Evolutionary conservation across 768 basidiomycete genomes (phyloP).

Genomic region (Boletus coccyginus): DNA sequence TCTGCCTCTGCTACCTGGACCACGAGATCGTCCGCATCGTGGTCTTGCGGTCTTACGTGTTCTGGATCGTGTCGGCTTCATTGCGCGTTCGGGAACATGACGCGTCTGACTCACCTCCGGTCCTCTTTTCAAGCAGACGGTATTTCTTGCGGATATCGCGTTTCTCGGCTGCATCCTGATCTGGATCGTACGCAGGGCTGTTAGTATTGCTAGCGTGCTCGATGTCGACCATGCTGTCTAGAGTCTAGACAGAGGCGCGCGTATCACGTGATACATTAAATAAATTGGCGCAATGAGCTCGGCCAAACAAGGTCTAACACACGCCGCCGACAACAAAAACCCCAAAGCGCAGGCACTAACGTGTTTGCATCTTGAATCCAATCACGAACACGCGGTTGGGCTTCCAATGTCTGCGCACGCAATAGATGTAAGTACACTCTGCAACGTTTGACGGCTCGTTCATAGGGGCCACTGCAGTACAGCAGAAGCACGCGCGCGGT

Average conservation of each 20-base stretch:
- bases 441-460: background rate
- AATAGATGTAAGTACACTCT: constrained; percentile 28
- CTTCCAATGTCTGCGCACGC: constrained; percentile 23
- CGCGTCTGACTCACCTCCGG: constrained; percentile 52
- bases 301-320: constrained; percentile 22
- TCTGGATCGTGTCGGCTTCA: constrained; percentile 27
- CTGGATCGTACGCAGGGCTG: constrained; percentile 68
- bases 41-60: constrained; percentile 52
- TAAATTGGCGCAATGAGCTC: constrained; percentile 25
- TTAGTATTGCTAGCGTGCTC: constrained; percentile 4
- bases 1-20: constrained; percentile 58
- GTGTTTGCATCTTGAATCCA: background rate
- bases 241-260: background rate
- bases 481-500: constrained; percentile 67
- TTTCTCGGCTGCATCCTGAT: constrained; percentile 81
- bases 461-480: constrained; percentile 47
- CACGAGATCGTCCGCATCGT: constrained; percentile 53
- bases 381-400: background rate
- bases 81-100: background rate
- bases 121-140: constrained; percentile 57
- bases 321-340: background rate
- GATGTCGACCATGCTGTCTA: constrained; percentile 17
- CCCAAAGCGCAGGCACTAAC: background rate
- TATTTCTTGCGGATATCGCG: constrained; percentile 72
- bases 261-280: constrained; percentile 16